Evolutionary conservation across 106 monocot species (phyloP).

Genomic region (Dioscorea dumetorum): DNA sequence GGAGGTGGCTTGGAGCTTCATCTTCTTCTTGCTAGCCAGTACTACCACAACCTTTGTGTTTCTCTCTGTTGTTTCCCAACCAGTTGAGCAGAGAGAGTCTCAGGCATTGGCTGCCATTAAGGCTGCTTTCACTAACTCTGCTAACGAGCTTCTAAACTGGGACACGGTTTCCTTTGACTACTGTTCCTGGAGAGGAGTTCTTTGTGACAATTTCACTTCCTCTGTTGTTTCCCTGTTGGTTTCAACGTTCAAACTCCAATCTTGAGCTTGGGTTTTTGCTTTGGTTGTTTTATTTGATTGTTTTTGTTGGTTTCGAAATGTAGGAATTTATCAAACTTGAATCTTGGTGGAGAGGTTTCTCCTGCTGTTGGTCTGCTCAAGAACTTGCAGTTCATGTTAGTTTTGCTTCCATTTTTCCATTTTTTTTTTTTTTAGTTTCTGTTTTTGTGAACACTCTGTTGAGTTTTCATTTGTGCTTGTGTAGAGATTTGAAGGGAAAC

Average conservation of each 20-base stretch:
- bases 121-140: slow-evolving; percentile 61
- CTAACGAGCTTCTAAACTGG: slow-evolving; percentile 78
- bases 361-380: slow-evolving; percentile 71
- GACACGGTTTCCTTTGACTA: slow-evolving; percentile 24
- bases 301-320: not conserved
- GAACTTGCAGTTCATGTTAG: slow-evolving; percentile 67
- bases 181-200: slow-evolving; percentile 83
- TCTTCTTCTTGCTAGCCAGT: not conserved
- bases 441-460: not conserved
- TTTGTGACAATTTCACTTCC: slow-evolving; percentile 60
- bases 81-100: not conserved
- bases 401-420: not conserved
- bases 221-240: slow-evolving; percentile 62
- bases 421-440: not conserved
- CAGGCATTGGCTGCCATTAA: slow-evolving; percentile 48
- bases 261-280: too few species aligned
- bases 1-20: not conserved
- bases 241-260: not conserved
- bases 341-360: slow-evolving; percentile 91
- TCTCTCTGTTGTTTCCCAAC: not conserved
- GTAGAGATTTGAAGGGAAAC: slow-evolving; percentile 92
- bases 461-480: slow-evolving; percentile 10
- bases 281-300: not conserved
- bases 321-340: slow-evolving; percentile 91
- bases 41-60: not conserved